Base-by-base conservation (phyloP, 768 basidiomycete species). In the Melanogaster broomeanus region DNA sequence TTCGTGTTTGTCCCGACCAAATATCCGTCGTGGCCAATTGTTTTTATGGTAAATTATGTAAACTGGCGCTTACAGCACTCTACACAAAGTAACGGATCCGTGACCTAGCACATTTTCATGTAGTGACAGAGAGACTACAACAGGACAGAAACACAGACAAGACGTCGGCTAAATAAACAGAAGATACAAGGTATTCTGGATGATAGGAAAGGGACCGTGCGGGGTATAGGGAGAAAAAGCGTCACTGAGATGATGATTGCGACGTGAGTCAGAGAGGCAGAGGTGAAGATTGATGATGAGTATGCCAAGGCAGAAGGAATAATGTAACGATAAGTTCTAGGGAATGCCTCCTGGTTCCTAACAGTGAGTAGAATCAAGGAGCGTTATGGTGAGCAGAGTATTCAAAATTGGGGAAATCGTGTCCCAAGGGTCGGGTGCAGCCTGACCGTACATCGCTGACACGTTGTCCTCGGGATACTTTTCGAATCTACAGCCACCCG, bases 341-440 rank as follows among this genome's bases (percentile, higher is more conserved):
- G n/a, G n/a, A n/a, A 45, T 12, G 12, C 31, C 31, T 31, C 31
- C 12, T 31, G 31, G 12, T 3, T n/a, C 9, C 4, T 8, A 27
- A 27, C 22, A 28, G 13, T n/a, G n/a, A n/a, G n/a, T n/a, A n/a
- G 24, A 27, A 34, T 59, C 46, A 57, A 49, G 11, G 48, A 39
- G 47, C 42, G 37, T 46, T 48, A 65, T 89, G 90, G 33, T 52
- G 42, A 18, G 57, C 52, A 0, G 59, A 57, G 65, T 91, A 90
- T 45, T 90, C 89, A 60, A 93, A 93, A 49, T 87, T 83, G 16
- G 87, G 84, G 74, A 95, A 95, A 31, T 74, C 75, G 18, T 70
- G 63, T 30, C 91, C 69, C 83, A 81, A 3, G 72, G 77, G 67
- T 91, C 89, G 3, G 74, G 61, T 0, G 74, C 79, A 8, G 72